These are phyloP conservation scores for Aspergillus carlsbadensis DNA, from an alignment of 495 filamentous ascomycete genomes.

Conservation along the genomic window DNA sequence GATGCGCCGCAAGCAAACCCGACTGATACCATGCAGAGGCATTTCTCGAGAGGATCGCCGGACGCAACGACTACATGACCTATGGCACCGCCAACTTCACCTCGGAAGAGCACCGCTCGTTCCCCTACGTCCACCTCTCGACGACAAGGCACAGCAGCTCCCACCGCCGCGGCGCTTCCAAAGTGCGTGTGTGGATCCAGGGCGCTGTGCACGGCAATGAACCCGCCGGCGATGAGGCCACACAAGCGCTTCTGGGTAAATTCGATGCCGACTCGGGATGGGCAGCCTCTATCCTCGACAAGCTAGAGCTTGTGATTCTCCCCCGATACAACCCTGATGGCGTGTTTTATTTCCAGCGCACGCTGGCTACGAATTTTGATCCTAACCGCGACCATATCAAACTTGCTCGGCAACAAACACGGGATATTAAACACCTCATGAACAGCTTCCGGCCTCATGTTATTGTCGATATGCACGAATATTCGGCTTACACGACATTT, in stretches of 20 bases:
- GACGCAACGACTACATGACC: conserved; percentile 8
- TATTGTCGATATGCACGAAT: conserved; percentile 11
- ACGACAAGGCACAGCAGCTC: neutral
- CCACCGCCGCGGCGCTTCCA: no score
- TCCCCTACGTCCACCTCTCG: conserved; percentile 11
- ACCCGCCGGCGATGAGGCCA: conserved; percentile 9
- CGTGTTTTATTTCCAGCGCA: conserved; percentile 10
- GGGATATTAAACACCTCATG: conserved; percentile 7
- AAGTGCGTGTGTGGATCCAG: conserved; percentile 11
- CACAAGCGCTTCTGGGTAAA: conserved; percentile 7
- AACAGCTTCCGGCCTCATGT: conserved; percentile 5
- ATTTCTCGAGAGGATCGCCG: conserved; percentile 5
- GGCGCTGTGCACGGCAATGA: conserved; percentile 11
- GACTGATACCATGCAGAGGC: conserved; percentile 6
- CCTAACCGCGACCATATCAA: conserved; percentile 13
- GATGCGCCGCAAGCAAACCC: neutral
- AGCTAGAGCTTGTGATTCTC: conserved; percentile 1
- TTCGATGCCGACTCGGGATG: neutral
- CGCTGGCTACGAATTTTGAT: conserved; percentile 6
- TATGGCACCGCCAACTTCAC: conserved; percentile 10
- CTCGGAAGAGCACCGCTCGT: conserved; percentile 10
- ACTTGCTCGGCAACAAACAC: conserved; percentile 9
- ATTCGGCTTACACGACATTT: neutral
- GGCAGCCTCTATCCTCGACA: conserved; percentile 2
- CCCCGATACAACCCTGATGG: conserved; percentile 9